Conservation (phyloP, 805 yeast genomes). For the Ogataea nitratoaversa region DNA sequence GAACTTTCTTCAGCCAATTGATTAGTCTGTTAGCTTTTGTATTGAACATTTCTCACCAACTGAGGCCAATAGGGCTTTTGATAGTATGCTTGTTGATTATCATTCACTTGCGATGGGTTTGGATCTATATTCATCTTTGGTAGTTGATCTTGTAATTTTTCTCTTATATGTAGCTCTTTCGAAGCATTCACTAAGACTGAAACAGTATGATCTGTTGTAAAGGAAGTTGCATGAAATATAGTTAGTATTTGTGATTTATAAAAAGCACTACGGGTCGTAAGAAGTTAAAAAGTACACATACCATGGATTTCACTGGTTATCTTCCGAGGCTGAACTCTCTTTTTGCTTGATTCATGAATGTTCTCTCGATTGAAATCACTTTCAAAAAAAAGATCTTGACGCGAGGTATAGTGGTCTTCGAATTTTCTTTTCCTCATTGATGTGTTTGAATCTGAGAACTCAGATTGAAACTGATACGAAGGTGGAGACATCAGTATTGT, state of each 20-base stretch:
- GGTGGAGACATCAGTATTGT: too few species aligned
- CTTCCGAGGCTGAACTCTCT: conserved; percentile 10
- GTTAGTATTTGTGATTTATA: too few species aligned
- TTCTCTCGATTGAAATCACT: background rate
- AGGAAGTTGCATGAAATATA: conserved; percentile 1
- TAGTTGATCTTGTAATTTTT: conserved; percentile 5
- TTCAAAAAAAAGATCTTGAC: background rate
- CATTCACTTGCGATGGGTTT: too few species aligned
- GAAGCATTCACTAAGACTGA: conserved; percentile 29
- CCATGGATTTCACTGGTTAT: conserved; percentile 22
- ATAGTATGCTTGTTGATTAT: background rate
- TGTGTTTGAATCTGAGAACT: background rate
- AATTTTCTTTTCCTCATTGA: conserved; percentile 3
- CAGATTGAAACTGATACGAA: too few species aligned
- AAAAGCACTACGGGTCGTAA: too few species aligned
- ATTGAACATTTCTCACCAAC: background rate
- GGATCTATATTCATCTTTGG: background rate
- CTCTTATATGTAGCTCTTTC: conserved; percentile 10
- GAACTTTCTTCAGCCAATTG: too few species aligned
- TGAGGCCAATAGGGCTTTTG: conserved; percentile 14
- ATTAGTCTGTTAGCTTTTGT: too few species aligned
- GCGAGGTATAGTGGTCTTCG: background rate
- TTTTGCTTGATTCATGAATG: too few species aligned
- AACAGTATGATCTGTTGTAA: conserved; percentile 20
- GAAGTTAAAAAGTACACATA: conserved; percentile 9